Evolutionary conservation across 768 basidiomycete genomes (phyloP).

Genomic region (Guyanaporus albipodus): DNA sequence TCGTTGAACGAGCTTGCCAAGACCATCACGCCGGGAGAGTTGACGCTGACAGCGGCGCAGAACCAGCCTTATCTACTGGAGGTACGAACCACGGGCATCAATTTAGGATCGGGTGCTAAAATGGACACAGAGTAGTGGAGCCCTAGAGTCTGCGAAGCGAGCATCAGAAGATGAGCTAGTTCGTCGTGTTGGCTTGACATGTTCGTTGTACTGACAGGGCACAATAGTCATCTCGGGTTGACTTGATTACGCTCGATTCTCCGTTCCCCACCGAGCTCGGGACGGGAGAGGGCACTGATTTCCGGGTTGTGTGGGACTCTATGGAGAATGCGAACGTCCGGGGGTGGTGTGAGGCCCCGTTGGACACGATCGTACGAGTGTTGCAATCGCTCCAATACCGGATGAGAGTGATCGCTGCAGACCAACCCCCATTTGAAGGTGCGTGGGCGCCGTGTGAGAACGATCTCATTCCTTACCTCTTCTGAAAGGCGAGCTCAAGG

Average conservation of each 20-base stretch:
- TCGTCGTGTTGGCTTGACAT: slow-evolving; percentile 3
- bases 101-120: slow-evolving; percentile 2
- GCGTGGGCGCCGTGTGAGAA: slow-evolving; percentile 12
- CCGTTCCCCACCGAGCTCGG: slow-evolving; percentile 55
- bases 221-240: slow-evolving; percentile 35
- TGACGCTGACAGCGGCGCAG: slow-evolving; percentile 25
- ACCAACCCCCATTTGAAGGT: slow-evolving; percentile 62
- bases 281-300: slow-evolving; percentile 35
- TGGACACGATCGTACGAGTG: slow-evolving; percentile 50
- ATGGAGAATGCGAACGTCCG: slow-evolving; percentile 44
- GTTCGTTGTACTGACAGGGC: slow-evolving; percentile 11
- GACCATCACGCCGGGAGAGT: slow-evolving; percentile 31
- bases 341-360: slow-evolving; percentile 65
- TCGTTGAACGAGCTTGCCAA: slow-evolving; percentile 23
- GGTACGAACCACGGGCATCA: slow-evolving; percentile 19
- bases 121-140: slow-evolving; percentile 9
- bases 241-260: slow-evolving; percentile 74
- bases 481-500: slow-evolving; percentile 60
- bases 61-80: slow-evolving; percentile 12
- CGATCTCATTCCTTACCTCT: neutral
- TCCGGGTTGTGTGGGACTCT: slow-evolving; percentile 55
- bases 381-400: slow-evolving; percentile 46
- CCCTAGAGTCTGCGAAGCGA: neutral
- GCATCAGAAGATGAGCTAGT: slow-evolving; percentile 19
- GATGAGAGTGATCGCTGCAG: slow-evolving; percentile 50